These are phyloP conservation scores for Setaria italica DNA, from an alignment of 202 grass and related monocot species.

Conservation along the genomic window DNA sequence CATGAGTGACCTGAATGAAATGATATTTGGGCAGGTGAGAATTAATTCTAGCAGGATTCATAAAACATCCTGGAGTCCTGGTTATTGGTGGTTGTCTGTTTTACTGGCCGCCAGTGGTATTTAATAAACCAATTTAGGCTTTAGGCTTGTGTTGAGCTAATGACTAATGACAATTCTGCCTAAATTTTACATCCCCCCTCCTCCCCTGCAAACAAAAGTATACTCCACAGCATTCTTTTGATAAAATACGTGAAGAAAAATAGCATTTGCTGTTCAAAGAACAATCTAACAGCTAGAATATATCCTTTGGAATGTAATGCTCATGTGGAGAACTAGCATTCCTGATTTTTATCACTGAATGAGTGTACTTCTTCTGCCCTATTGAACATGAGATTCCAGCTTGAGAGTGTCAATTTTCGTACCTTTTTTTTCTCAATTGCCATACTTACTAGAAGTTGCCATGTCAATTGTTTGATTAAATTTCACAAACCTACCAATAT, in stretches of 20 bases:
- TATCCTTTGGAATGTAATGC: slow-evolving; percentile 20
- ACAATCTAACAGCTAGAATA: slow-evolving; percentile 29
- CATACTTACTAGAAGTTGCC: not conserved
- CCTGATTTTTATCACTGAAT: not conserved
- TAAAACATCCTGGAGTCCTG: not conserved
- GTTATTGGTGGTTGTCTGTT: slow-evolving; percentile 22
- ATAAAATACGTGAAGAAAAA: not conserved
- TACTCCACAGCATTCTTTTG: not conserved
- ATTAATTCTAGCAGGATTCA: slow-evolving; percentile 36
- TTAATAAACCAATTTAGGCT: slow-evolving; percentile 8
- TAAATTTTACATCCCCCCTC: not conserved
- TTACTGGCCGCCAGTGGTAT: slow-evolving; percentile 17
- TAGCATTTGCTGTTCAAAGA: slow-evolving; percentile 15
- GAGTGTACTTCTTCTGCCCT: slow-evolving; percentile 1
- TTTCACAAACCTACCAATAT: not conserved
- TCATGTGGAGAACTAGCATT: slow-evolving; percentile 24
- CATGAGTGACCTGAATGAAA: slow-evolving; percentile 97
- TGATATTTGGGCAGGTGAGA: slow-evolving; percentile 96
- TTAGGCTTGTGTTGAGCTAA: not conserved
- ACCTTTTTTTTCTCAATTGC: no score
- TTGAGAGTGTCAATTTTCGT: slow-evolving; percentile 6
- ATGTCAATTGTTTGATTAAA: slow-evolving; percentile 7
- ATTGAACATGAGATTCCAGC: slow-evolving; percentile 25
- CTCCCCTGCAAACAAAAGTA: slow-evolving; percentile 2
- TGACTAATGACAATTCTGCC: not conserved